Percentiles rank a stretch among this genome's conserved stretches.
Conservation (phyloP, 169 alveolate species). For the Cryptosporidium tyzzeri region DNA sequence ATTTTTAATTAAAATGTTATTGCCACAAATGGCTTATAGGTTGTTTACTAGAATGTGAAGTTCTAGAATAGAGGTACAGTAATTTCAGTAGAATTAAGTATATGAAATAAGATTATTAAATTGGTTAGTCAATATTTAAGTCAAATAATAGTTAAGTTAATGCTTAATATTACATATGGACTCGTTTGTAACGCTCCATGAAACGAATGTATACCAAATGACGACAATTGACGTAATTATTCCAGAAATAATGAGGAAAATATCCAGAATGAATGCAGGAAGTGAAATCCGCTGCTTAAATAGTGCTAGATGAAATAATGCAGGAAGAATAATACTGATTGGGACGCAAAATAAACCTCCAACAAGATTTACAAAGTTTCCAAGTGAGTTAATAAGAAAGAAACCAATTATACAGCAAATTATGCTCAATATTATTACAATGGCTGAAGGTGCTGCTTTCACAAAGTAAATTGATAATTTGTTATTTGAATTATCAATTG, state of each 20-base stretch:
- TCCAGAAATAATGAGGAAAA: conserved; percentile 26
- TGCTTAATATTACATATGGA: conserved; percentile 26
- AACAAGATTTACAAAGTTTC: conserved; percentile 71
- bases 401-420: conserved; percentile 42
- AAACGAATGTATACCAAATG: conserved; percentile 48
- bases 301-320: conserved; percentile 31
- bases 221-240: conserved; percentile 28
- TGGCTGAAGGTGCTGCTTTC: conserved; percentile 41
- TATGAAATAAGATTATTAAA: too few species aligned
- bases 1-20: too few species aligned
- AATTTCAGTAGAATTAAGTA: too few species aligned
- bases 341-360: conserved; percentile 72
- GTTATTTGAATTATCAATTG: not conserved
- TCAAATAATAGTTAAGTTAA: not conserved
- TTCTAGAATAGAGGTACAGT: not conserved
- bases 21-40: not conserved
- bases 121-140: too few species aligned
- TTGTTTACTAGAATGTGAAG: not conserved
- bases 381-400: conserved; percentile 55
- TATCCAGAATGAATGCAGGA: conserved; percentile 1
- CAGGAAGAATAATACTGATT: conserved; percentile 65
- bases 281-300: not conserved
- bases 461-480: conserved; percentile 11
- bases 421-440: conserved; percentile 20
- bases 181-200: conserved; percentile 51